Evolutionary conservation across 2,329 filamentous ascomycete genomes (phyloP), one percentile per base, ranked within the genome.

Genomic region (Fusarium sp.): DNA sequence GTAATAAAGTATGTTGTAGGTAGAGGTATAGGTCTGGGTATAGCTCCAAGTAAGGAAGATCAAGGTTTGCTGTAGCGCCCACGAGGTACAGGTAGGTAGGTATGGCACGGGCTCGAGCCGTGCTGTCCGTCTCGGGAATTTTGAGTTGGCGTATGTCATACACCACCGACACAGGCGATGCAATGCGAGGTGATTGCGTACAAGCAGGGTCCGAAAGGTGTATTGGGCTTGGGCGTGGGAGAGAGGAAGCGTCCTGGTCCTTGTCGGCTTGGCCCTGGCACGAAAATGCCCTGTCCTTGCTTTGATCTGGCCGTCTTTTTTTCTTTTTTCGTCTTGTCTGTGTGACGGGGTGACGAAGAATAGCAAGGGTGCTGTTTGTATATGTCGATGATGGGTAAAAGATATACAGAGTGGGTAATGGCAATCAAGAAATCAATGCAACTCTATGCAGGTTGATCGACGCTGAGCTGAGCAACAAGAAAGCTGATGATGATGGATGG

Each of bases 71-170:
- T 59, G 41, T 59, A 59, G 53, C 40, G 51, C 34, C 43, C 39
- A 43, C 28, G 46, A 45, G 39, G 35, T 46, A 38, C 26, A 32
- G 50, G 41, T 12, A 39, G 29, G 43, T 36, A 44, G 55, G 55
- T 52, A 38, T 64, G 49, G 48, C 46, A 48, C 43, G 42, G 48
- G 61, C 31, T 50, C 48, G 42, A 19, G 19, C n/a, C n/a, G 31
- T 52, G 49, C 53, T 32, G 58, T 49, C 48, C 50, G 62, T 61
- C 53, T 65, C 64, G 59, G 64, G 64, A 54, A 62, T 65, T 70
- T 68, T 67, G 62, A 67, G 67, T 69, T 68, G 67, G 61, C 50
- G 46, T 44, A 61, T 69, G 67, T 68, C 67, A 68, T 67, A 69
- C 58, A 66, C 58, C 53, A 49, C 53, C 60, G 58, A 44, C 45